Base-by-base conservation (phyloP, 116 monocot species). In the Thalassia testudinum region DNA sequence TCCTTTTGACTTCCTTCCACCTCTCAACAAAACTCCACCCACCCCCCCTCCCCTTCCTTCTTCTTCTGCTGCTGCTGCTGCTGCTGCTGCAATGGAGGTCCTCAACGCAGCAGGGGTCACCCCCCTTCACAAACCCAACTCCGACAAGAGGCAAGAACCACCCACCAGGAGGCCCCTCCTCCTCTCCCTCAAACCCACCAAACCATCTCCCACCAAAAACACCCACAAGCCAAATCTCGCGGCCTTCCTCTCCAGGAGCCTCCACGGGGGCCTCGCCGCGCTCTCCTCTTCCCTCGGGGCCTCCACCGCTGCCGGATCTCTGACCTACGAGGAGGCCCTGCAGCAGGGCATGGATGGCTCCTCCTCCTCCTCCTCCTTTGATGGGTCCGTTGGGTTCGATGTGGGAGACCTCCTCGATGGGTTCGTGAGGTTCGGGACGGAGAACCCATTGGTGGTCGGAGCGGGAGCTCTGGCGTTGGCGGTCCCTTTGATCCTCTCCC, bases 251-350 rank as follows among this genome's bases (percentile, higher is more conserved):
- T 30, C 57, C 8, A 69, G 25, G 25, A 43, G 56, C 20, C 11
- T 78, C 19, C 18, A 26, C 19, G 21, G 56, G n/a, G 63, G 63
- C 10, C 42, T 82, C 25, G 76, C 74, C 1, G 60, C 75, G 20
- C 20, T 92, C 5, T 79, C 86, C 54, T 71, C 77, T 18, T 45
- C 63, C 21, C 54, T 82, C 13, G 21, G 55, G 24, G 50, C 23
- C 38, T 58, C 38, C 3, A 62, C 64, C 56, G 16, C 57, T 0
- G 82, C 79, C 42, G 72, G 66, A 57, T 73, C 83, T n/a, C 68
- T 92, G 48, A 92, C 82, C 12, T 92, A 92, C 28, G 86, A 92
- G 58, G 86, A 92, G 63, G 92, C 86, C 26, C 65, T 92, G 30
- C 42, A 60, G 38, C 72, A 65, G 60, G 58, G 25, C 13, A 20